Evolutionary conservation across 2,329 filamentous ascomycete species (phyloP), one percentile per base, ranked within the genome.

Genomic region (Beauveria pseudobassiana): DNA sequence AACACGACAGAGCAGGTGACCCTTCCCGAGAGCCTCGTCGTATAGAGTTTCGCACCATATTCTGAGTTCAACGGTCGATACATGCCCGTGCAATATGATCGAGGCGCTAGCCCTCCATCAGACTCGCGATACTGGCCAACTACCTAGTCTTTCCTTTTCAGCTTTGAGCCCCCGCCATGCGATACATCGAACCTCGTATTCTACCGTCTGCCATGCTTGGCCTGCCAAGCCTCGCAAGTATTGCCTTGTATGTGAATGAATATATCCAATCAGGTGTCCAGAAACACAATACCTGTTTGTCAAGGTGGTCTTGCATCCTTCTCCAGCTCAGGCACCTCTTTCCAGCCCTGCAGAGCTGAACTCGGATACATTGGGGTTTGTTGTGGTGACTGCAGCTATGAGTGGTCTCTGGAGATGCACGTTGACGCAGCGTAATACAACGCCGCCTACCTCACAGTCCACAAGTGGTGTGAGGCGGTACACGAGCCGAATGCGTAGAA

Each of bases 111-210:
- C 30, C 30, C 30, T 34, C 30, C 30, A 34, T 34, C 30, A 34
- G 12, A 12, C 30, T 34, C 30, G 12, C 30, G 30, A 34, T 34
- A 14, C 30, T 34, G 30, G 12, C 4, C 30, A 34, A 34, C 30
- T 34, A 34, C 10, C 30, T 34, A 34, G 30, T 14, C 30, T 34
- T 34, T 14, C 30, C 12, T 34, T 34, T 34, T 34, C 30, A 34
- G 30, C 30, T 34, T 34, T 34, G 30, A n/a, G 30, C 9, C 20
- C 26, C 20, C 10, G 18, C 18, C 14, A 30, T 14, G 26, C 49
- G 26, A 34, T 55, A 40, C 52, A 28, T 55, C 38, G 40, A 55
- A 55, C 16, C 52, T 55, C 52, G 52, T 55, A 45, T 55, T 55
- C 52, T 55, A 30, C 24, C 52, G 52, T 54, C 38, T 28, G 38